Percentiles rank a stretch among this genome's conserved stretches.
Evolutionary conservation across 169 alveolate species (phyloP).

Genomic region (Cryptosporidium baileyi): DNA sequence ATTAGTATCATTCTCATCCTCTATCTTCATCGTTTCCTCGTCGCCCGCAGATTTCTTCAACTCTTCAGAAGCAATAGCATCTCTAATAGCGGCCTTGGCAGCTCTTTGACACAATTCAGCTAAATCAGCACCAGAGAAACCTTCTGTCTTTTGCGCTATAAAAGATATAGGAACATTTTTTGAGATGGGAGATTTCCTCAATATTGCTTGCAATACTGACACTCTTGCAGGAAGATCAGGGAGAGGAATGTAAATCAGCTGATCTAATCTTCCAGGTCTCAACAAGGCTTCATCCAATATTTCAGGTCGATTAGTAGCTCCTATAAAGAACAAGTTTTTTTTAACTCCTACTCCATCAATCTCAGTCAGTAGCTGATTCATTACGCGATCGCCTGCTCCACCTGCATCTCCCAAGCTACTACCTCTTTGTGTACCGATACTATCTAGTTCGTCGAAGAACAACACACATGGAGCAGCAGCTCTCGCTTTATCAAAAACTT

Average conservation of each 20-base stretch:
- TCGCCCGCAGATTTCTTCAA: conserved; percentile 71
- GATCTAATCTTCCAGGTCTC: conserved; percentile 99
- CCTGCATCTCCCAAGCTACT: conserved; percentile 93
- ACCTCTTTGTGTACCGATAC: conserved; percentile 98
- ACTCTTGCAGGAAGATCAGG: conserved; percentile 98
- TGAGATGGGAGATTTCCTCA: conserved; percentile 97
- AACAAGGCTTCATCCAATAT: conserved; percentile 98
- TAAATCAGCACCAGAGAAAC: conserved; percentile 99
- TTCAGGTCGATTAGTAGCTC: conserved; percentile 99
- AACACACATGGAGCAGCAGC: conserved; percentile 99
- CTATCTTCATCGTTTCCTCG: conserved; percentile 75
- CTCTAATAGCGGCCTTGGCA: conserved; percentile 99
- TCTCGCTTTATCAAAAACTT: conserved; percentile 99
- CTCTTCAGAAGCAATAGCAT: conserved; percentile 90
- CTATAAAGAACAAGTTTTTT: conserved; percentile 98
- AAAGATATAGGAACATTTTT: conserved; percentile 95
- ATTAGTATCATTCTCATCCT: conserved; percentile 82
- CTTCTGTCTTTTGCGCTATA: conserved; percentile 98
- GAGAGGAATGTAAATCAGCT: conserved; percentile 98
- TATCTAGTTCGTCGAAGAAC: conserved; percentile 99
- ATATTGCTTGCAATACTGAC: conserved; percentile 92
- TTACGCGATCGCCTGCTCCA: conserved; percentile 99
- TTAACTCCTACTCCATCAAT: conserved; percentile 99
- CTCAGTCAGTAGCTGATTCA: conserved; percentile 98
- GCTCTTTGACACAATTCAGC: conserved; percentile 99